phyloP scores from a whole-genome alignment of 139 green algal genomes.

The Coelastrella sp. region DNA sequence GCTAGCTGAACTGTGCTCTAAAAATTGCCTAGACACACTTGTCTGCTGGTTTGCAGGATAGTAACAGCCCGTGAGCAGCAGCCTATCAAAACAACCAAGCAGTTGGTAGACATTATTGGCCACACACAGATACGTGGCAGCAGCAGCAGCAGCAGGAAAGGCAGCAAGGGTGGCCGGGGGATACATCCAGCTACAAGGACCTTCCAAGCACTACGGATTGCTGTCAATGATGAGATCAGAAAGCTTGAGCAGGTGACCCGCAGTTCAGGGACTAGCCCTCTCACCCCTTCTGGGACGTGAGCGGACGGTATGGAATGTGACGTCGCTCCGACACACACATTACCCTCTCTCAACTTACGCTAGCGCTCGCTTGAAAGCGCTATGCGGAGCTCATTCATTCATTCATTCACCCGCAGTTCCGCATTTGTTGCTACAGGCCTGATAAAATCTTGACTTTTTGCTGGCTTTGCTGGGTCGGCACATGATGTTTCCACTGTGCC shows the following conservation, averaged over 20 bases:
- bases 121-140: constrained; percentile 50
- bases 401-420: too few species aligned
- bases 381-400: too few species aligned
- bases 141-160: constrained; percentile 54
- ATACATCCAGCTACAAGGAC: constrained; percentile 95
- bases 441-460: too few species aligned
- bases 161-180: background rate
- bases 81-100: constrained; percentile 80
- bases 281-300: too few species aligned
- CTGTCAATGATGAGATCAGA: constrained; percentile 95
- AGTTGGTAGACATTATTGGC: constrained; percentile 79
- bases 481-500: background rate
- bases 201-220: constrained; percentile 96
- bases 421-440: background rate
- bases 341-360: too few species aligned
- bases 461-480: background rate
- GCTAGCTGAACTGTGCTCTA: too few species aligned
- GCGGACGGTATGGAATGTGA: too few species aligned
- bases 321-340: too few species aligned
- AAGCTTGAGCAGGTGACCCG: constrained; percentile 69
- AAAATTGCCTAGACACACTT: too few species aligned
- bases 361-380: too few species aligned
- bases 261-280: too few species aligned
- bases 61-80: constrained; percentile 62
- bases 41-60: too few species aligned